Conservation (phyloP, 805 yeast genomes). For the Kodamaea hsintzibuensis region DNA sequence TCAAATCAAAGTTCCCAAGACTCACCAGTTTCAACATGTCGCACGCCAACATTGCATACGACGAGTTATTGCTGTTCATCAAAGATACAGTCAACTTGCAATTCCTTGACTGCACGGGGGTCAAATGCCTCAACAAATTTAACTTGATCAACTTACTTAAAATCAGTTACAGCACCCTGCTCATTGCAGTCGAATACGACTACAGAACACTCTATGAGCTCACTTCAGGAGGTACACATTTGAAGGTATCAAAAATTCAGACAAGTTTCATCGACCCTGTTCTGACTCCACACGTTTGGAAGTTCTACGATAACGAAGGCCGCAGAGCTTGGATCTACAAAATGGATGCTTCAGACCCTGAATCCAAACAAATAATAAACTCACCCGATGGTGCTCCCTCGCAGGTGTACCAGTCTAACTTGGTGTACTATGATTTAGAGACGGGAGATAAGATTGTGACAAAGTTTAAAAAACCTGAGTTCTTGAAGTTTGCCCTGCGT, state of each 20-base stretch:
- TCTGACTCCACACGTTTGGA: slow-evolving; percentile 44
- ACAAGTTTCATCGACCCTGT: slow-evolving; percentile 30
- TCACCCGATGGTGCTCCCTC: slow-evolving; percentile 1
- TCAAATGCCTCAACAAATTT: slow-evolving; percentile 60
- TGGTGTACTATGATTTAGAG: slow-evolving; percentile 59
- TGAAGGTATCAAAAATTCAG: slow-evolving; percentile 31
- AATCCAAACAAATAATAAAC: slow-evolving; percentile 30
- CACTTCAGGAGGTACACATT: slow-evolving; percentile 35
- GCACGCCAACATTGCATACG: slow-evolving; percentile 37
- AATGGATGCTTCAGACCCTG: slow-evolving; percentile 31
- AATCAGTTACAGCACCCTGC: slow-evolving; percentile 25
- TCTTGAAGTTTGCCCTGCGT: slow-evolving; percentile 52
- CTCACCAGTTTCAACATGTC: slow-evolving; percentile 46
- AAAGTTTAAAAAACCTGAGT: slow-evolving; percentile 46
- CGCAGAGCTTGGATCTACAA: slow-evolving; percentile 81
- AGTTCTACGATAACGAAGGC: slow-evolving; percentile 61
- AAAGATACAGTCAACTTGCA: slow-evolving; percentile 42
- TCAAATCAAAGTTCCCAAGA: slow-evolving; percentile 38
- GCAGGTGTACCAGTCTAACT: slow-evolving; percentile 26
- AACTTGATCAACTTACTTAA: slow-evolving; percentile 37
- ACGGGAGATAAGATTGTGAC: slow-evolving; percentile 61
- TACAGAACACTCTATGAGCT: slow-evolving; percentile 54
- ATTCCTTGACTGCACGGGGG: slow-evolving; percentile 67
- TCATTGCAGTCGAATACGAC: slow-evolving; percentile 67
- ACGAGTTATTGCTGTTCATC: slow-evolving; percentile 39